Conservation (phyloP, 352 stramenopile species). For the Globisporangium nunn region DNA sequence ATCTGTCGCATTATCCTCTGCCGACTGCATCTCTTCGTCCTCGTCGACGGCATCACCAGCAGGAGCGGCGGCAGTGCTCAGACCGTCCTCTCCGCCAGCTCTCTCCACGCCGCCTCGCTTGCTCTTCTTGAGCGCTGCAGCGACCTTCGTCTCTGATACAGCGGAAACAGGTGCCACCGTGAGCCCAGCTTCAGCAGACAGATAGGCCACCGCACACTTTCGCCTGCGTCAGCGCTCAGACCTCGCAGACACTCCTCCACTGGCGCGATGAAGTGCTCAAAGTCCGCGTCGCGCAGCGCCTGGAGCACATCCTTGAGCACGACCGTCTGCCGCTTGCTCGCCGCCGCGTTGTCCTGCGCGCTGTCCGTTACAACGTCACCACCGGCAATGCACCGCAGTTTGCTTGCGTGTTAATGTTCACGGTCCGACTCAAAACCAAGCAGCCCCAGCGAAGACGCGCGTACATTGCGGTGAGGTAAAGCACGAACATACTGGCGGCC, state of each 20-base stretch:
- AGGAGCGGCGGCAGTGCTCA: not conserved
- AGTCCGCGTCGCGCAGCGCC: conserved; percentile 65
- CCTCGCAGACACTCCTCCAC: conserved; percentile 66
- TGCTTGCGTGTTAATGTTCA: too few species aligned
- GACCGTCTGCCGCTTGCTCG: conserved; percentile 74
- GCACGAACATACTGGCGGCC: conserved; percentile 67
- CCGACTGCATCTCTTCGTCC: conserved; percentile 36
- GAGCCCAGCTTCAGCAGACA: not conserved
- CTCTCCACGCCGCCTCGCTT: conserved; percentile 23
- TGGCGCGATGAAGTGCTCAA: conserved; percentile 66
- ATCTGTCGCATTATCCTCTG: conserved; percentile 14
- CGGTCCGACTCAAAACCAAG: too few species aligned
- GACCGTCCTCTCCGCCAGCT: not conserved
- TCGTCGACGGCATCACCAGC: conserved; percentile 27
- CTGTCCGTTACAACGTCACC: conserved; percentile 14
- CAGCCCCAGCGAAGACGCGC: not conserved
- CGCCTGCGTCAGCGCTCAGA: conserved; percentile 12
- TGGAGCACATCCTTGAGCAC: conserved; percentile 68
- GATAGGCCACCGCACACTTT: too few species aligned
- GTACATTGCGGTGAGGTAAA: conserved; percentile 69
- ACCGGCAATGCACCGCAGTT: too few species aligned
- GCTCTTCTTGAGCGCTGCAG: conserved; percentile 26
- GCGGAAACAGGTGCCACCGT: not conserved
- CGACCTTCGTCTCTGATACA: conserved; percentile 37
- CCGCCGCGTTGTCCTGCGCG: conserved; percentile 52